phyloP scores from a whole-genome alignment of 1,139 yeast genomes.

The Candida frijolesensis region DNA sequence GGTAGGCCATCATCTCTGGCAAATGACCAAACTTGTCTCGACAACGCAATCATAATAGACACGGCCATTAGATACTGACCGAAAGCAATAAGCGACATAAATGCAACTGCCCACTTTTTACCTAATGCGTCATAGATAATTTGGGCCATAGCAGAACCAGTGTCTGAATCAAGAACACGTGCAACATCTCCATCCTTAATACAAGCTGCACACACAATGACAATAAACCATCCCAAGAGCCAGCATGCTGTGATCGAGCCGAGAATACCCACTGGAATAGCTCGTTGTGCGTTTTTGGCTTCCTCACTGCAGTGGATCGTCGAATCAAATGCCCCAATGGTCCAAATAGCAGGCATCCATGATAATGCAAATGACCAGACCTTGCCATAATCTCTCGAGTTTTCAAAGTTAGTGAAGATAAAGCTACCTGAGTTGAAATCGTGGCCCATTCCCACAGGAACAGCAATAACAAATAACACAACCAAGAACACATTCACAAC shows the following conservation, averaged over 20 bases:
- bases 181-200: slow-evolving; percentile 52
- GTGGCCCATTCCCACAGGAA: slow-evolving; percentile 54
- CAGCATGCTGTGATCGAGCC: slow-evolving; percentile 57
- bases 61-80: slow-evolving; percentile 70
- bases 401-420: slow-evolving; percentile 60
- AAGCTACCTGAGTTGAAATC: slow-evolving; percentile 34
- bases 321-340: slow-evolving; percentile 69
- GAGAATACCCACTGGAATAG: slow-evolving; percentile 65
- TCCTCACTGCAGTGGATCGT: slow-evolving; percentile 77
- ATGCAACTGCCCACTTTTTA: slow-evolving; percentile 67
- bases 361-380: slow-evolving; percentile 70
- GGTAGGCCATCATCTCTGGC: slow-evolving; percentile 48
- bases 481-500: slow-evolving; percentile 56
- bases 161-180: slow-evolving; percentile 41
- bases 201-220: slow-evolving; percentile 57
- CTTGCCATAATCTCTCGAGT: slow-evolving; percentile 57
- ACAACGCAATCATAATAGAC: slow-evolving; percentile 37
- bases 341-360: slow-evolving; percentile 70
- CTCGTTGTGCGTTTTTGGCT: slow-evolving; percentile 62
- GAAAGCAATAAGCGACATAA: slow-evolving; percentile 59
- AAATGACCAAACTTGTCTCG: slow-evolving; percentile 41
- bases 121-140: slow-evolving; percentile 67
- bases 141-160: slow-evolving; percentile 67
- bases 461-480: slow-evolving; percentile 62
- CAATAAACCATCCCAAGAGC: slow-evolving; percentile 60